These are phyloP conservation scores for Phalaenopsis hybrid DNA, from an alignment of 116 monocot species.

Conservation along the genomic window DNA sequence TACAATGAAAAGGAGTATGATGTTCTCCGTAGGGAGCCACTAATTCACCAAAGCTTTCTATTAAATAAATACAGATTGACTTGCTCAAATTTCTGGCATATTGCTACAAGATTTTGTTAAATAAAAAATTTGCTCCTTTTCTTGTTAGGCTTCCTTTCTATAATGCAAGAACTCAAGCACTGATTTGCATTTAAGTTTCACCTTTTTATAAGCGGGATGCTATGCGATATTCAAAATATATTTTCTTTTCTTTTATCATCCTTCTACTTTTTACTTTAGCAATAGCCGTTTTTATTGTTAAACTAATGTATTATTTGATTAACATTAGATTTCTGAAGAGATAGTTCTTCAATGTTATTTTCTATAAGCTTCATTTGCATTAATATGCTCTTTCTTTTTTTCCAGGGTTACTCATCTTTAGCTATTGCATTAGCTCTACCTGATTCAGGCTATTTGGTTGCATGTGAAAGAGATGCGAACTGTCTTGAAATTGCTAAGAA, in stretches of 20 bases:
- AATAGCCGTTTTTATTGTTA: not conserved
- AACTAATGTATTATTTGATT: not conserved
- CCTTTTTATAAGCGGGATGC: not conserved
- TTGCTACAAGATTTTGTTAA: not conserved
- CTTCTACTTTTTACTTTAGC: not conserved
- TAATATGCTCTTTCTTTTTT: not conserved
- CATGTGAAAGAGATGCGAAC: conserved; percentile 86
- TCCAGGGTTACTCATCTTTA: conserved; percentile 89
- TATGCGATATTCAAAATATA: not conserved
- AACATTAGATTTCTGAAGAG: not conserved
- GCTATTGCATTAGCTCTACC: conserved; percentile 79
- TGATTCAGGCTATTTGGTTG: conserved; percentile 74
- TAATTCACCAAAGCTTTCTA: not conserved
- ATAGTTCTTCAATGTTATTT: not conserved
- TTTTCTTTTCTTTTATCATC: not conserved
- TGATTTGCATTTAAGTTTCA: not conserved
- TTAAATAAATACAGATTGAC: not conserved
- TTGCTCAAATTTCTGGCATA: not conserved
- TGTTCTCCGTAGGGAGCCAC: no score
- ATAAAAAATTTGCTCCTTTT: not conserved
- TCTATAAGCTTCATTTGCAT: not conserved
- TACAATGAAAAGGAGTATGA: no score
- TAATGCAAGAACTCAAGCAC: not conserved
- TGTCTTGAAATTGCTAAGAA: conserved; percentile 84
- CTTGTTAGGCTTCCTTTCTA: not conserved